Evolutionary conservation across 2,329 filamentous ascomycete genomes (phyloP).

Genomic region (Ascochyta clinopodiicola): DNA sequence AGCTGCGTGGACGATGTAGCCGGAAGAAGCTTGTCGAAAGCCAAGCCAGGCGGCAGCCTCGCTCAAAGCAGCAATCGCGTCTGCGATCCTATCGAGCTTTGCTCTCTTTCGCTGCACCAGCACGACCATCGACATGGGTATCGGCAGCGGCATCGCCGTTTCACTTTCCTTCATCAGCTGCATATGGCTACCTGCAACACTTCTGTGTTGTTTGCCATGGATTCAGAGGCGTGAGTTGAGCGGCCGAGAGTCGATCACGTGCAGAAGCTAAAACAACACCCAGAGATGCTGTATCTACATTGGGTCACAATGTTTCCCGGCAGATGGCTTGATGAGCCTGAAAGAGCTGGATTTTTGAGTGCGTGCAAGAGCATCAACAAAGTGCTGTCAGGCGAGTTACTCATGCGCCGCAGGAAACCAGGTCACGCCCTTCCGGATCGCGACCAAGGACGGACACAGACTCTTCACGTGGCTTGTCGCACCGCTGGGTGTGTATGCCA

Average conservation of each 20-base stretch:
- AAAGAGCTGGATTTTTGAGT: conserved; percentile 48
- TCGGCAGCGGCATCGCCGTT: conserved; percentile 11
- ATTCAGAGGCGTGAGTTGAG: conserved; percentile 42
- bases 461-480: conserved; percentile 93
- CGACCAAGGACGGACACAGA: conserved; percentile 75
- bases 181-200: conserved; percentile 44
- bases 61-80: conserved; percentile 11
- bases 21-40: not conserved
- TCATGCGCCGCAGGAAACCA: conserved; percentile 70
- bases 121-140: conserved; percentile 13
- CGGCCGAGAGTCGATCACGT: not conserved
- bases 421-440: conserved; percentile 80
- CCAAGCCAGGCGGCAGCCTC: conserved; percentile 3
- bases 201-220: conserved; percentile 47
- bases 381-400: not conserved
- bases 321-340: conserved; percentile 45
- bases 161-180: conserved; percentile 38
- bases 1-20: not conserved
- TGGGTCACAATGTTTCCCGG: conserved; percentile 45
- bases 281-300: conserved; percentile 47
- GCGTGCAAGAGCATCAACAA: conserved; percentile 9
- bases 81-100: not conserved
- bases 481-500: conserved; percentile 75
- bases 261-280: not conserved
- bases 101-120: conserved; percentile 7